Evolutionary conservation across 2,329 filamentous ascomycete species (phyloP), one percentile per base, ranked within the genome.

Genomic region (Dactylellina cionopaga): DNA sequence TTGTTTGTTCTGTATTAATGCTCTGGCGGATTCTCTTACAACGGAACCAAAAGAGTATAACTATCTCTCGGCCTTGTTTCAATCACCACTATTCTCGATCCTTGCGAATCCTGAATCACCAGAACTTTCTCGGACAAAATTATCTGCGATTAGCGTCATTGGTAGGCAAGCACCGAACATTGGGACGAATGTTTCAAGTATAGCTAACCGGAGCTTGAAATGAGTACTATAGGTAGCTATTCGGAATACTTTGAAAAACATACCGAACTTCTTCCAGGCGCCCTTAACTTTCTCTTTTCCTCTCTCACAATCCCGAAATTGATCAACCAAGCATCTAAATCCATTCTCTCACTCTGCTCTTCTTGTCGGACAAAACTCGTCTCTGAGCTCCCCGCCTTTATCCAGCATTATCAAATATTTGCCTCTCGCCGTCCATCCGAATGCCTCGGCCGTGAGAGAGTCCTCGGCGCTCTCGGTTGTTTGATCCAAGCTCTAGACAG

Each of bases 191-290:
- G n/a, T n/a, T n/a, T n/a, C n/a, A n/a, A n/a, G n/a, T n/a, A n/a
- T n/a, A n/a, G n/a, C n/a, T n/a, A n/a, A n/a, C n/a, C n/a, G n/a
- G n/a, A n/a, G n/a, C n/a, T n/a, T n/a, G n/a, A n/a, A n/a, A n/a
- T n/a, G n/a, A n/a, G n/a, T 35, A 15, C 19, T 29, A 64, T n/a
- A 58, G 85, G 88, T 15, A 85, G 87, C 24, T 92, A 92, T 77
- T 87, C 90, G 3, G 86, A 89, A 59, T 95, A 91, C 80, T 94
- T 96, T 79, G 86, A 90, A 76, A 85, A 88, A 19, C 87, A 91
- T 77, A 83, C 87, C 1, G 83, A 85, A 29, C 86, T 87, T 72
- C 83, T 96, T 0, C 89, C 90, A 0, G 83, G 87, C 41, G 89
- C 89, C 0, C 82, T 96, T 22, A 90, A 89, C 51, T 87, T 94